Conservation (phyloP, 345 rosid genomes). For the Carallia pectinifolia region DNA sequence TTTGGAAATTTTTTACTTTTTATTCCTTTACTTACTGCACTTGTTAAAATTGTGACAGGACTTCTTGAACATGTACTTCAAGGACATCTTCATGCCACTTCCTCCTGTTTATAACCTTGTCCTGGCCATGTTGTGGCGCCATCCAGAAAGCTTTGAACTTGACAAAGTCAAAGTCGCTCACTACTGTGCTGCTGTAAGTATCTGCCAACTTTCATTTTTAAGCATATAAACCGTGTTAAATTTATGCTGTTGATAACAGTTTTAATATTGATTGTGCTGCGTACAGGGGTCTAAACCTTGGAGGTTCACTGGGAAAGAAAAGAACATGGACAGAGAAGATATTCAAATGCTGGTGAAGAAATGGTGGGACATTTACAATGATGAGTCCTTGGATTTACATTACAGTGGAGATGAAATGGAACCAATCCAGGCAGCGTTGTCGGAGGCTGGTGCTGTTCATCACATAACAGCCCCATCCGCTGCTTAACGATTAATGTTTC, state of each 20-base stretch:
- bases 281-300: constrained; percentile 83
- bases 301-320: constrained; percentile 83
- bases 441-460: constrained; percentile 49
- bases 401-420: constrained; percentile 1
- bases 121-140: constrained; percentile 81
- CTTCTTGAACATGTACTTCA: constrained; percentile 71
- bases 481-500: constrained; percentile 33
- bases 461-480: constrained; percentile 76
- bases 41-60: constrained; percentile 35
- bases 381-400: constrained; percentile 46
- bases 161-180: constrained; percentile 65
- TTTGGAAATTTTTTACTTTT: not conserved
- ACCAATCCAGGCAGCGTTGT: constrained; percentile 49
- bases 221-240: not conserved
- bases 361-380: constrained; percentile 84
- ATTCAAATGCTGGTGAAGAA: constrained; percentile 67
- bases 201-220: too few species aligned
- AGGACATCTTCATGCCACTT: constrained; percentile 59
- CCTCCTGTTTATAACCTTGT: constrained; percentile 62
- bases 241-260: too few species aligned
- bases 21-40: not conserved
- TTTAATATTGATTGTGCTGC: not conserved
- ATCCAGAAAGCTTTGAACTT: constrained; percentile 64
- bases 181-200: constrained; percentile 82
- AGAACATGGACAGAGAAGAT: constrained; percentile 84